These are phyloP conservation scores for Raddia guianensis DNA, from an alignment of 176 grass and related monocot genomes.

Conservation along the genomic window DNA sequence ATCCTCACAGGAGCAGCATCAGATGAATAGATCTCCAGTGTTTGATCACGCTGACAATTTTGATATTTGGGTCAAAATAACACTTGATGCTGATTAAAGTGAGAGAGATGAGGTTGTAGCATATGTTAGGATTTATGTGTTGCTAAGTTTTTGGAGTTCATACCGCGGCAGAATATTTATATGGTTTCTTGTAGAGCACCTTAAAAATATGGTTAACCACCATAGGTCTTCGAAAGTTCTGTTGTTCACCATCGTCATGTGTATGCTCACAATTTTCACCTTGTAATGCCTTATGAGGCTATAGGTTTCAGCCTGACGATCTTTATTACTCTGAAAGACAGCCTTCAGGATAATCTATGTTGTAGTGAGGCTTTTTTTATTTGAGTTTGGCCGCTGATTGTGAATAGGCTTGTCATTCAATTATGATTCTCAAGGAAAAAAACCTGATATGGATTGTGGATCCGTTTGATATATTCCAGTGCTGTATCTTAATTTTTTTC, in stretches of 20 bases:
- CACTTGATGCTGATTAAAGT: constrained; percentile 48
- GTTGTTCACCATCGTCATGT: constrained; percentile 24
- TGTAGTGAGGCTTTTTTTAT: constrained; percentile 9
- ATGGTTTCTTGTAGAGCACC: constrained; percentile 38
- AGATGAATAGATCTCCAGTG: constrained; percentile 48
- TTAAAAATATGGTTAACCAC: constrained; percentile 24
- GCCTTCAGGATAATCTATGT: constrained; percentile 16
- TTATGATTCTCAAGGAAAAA: neutral
- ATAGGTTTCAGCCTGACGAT: neutral
- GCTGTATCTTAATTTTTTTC: neutral
- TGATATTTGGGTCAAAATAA: constrained; percentile 51
- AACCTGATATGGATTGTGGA: constrained; percentile 15
- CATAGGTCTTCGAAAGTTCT: constrained; percentile 37
- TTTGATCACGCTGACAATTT: constrained; percentile 37
- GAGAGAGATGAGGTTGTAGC: constrained; percentile 56
- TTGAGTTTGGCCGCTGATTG: constrained; percentile 25
- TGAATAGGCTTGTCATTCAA: constrained; percentile 23
- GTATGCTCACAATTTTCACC: constrained; percentile 36
- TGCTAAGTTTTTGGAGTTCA: constrained; percentile 65
- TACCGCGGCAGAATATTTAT: constrained; percentile 35
- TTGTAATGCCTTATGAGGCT: constrained; percentile 49
- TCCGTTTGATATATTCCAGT: constrained; percentile 20
- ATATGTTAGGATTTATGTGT: constrained; percentile 52
- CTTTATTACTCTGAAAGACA: constrained; percentile 10
- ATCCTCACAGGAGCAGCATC: constrained; percentile 48